Percentiles rank a stretch among this genome's conserved stretches.
These are phyloP conservation scores for Ustilago tritici DNA, from an alignment of 1,284 basidiomycete genomes.

Conservation along the genomic window DNA sequence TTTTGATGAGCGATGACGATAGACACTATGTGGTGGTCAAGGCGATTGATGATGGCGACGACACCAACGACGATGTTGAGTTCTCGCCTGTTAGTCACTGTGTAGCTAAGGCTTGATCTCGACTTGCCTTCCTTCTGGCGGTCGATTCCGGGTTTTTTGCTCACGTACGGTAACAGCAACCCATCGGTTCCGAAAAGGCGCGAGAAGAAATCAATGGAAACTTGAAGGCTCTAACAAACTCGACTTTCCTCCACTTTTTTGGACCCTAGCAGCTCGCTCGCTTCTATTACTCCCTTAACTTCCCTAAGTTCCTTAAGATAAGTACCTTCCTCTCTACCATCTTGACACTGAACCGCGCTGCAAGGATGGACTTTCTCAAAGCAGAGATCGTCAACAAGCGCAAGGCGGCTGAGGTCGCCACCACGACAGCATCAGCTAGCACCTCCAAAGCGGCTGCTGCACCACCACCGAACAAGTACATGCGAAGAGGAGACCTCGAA, in stretches of 20 bases:
- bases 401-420: slow-evolving; percentile 74
- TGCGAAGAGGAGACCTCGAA: slow-evolving; percentile 61
- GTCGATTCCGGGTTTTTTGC: slow-evolving; percentile 32
- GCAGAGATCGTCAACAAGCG: slow-evolving; percentile 82
- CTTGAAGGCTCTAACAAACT: slow-evolving; percentile 13
- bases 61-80: not conserved
- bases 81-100: not conserved
- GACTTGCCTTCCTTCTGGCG: slow-evolving; percentile 22
- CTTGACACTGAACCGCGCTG: not conserved
- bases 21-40: slow-evolving; percentile 7
- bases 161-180: slow-evolving; percentile 23
- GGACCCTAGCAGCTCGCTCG: slow-evolving; percentile 10
- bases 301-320: not conserved
- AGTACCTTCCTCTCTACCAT: too few relatives aligned
- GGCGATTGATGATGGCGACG: slow-evolving; percentile 13
- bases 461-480: slow-evolving; percentile 49
- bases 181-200: slow-evolving; percentile 31
- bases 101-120: slow-evolving; percentile 19
- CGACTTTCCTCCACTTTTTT: slow-evolving; percentile 20
- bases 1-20: slow-evolving; percentile 21
- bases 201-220: not conserved
- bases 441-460: slow-evolving; percentile 1
- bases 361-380: slow-evolving; percentile 83
- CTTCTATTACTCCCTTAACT: too few relatives aligned
- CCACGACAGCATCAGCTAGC: slow-evolving; percentile 14